These are phyloP conservation scores for Globisporangium emineosum DNA, from an alignment of 352 stramenopile genomes.

Conservation along the genomic window DNA sequence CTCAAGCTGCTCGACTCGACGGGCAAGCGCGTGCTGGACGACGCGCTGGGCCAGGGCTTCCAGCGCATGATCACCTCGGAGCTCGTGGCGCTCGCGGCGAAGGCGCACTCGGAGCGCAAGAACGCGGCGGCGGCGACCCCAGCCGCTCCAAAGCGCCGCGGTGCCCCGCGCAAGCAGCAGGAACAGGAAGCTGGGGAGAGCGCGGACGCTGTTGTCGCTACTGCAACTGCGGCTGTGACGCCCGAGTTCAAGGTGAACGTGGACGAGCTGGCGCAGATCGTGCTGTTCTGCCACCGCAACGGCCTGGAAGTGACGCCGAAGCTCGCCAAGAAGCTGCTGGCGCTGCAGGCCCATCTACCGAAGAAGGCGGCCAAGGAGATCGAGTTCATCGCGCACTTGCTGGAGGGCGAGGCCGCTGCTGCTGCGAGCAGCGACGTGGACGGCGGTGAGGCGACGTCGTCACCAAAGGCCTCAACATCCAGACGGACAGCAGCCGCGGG, in stretches of 20 bases:
- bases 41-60: conserved; percentile 56
- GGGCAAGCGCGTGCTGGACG: conserved; percentile 46
- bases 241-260: conserved; percentile 30
- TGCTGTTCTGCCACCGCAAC: conserved; percentile 58
- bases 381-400: conserved; percentile 32
- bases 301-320: conserved; percentile 38
- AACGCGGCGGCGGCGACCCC: conserved; percentile 2
- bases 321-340: conserved; percentile 36
- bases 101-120: conserved; percentile 23
- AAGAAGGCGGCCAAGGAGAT: conserved; percentile 41
- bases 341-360: conserved; percentile 39
- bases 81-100: conserved; percentile 26
- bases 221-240: not conserved
- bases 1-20: conserved; percentile 48
- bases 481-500: conserved; percentile 14
- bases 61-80: conserved; percentile 21
- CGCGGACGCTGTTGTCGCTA: not conserved
- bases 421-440: not conserved
- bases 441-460: not conserved
- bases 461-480: not conserved
- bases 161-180: conserved; percentile 16
- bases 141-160: conserved; percentile 21
- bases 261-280: conserved; percentile 41
- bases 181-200: not conserved
- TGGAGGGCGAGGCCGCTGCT: conserved; percentile 16